A percentile compares a stretch with the other conserved stretches of the same genome.
These are phyloP conservation scores for Lactifluus subvellereus DNA, from an alignment of 768 basidiomycete species.

Conservation along the genomic window DNA sequence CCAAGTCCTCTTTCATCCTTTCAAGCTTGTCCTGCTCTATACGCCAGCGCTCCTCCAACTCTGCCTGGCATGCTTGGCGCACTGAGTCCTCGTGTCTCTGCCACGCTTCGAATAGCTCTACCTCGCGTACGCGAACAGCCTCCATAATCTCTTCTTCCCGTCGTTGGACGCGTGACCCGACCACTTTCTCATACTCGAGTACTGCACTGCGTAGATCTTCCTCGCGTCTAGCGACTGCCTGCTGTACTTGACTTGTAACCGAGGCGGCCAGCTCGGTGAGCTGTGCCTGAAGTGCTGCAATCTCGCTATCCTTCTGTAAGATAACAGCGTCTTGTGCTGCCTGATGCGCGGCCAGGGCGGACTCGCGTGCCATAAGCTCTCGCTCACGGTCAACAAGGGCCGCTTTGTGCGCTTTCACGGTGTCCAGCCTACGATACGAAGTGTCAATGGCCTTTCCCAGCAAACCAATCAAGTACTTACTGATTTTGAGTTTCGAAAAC, in stretches of 20 bases:
- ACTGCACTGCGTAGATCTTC: constrained; percentile 63
- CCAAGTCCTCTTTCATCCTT: constrained; percentile 43
- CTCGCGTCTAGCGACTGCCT: constrained; percentile 57
- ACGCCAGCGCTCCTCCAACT: constrained; percentile 33
- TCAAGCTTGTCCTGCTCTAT: constrained; percentile 47
- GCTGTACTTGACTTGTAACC: constrained; percentile 37
- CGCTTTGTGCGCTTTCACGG: constrained; percentile 59
- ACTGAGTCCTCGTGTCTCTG: constrained; percentile 45
- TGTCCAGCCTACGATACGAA: constrained; percentile 48
- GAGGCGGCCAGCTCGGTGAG: constrained; percentile 25
- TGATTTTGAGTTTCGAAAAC: constrained; percentile 75
- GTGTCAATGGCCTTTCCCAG: background rate
- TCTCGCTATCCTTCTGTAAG: constrained; percentile 55
- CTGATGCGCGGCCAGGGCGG: constrained; percentile 50
- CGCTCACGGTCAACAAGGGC: constrained; percentile 54
- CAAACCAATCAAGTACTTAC: constrained; percentile 36
- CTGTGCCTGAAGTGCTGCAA: constrained; percentile 39
- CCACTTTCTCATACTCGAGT: constrained; percentile 63
- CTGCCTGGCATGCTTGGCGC: constrained; percentile 44
- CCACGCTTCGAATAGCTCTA: constrained; percentile 60
- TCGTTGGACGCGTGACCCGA: constrained; percentile 54
- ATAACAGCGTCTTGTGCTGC: constrained; percentile 42
- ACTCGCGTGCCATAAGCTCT: constrained; percentile 55
- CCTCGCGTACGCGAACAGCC: constrained; percentile 58
- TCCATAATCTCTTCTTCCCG: constrained; percentile 70